Percentiles rank a stretch among this genome's conserved stretches.
Conservation (phyloP, 768 basidiomycete species). For the Steccherinum ochraceum region DNA sequence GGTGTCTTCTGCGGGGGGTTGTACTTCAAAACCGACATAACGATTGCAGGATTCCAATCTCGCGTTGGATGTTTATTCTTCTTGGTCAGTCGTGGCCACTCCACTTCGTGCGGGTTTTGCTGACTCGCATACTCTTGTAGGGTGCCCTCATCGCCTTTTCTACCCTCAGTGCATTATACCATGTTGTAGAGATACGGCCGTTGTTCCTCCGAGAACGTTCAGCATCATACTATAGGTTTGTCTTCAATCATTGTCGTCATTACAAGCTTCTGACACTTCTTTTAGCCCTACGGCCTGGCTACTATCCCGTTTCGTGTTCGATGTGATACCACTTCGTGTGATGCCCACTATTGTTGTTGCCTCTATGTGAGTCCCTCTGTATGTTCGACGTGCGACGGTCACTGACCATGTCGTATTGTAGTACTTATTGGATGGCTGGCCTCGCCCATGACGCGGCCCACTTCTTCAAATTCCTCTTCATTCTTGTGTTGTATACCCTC, state of each 20-base stretch:
- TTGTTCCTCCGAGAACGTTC: conserved; percentile 90
- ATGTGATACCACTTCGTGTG: conserved; percentile 82
- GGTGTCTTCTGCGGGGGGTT: conserved; percentile 89
- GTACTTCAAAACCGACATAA: conserved; percentile 73
- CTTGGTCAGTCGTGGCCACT: conserved; percentile 48
- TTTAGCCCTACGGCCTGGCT: conserved; percentile 85
- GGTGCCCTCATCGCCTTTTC: conserved; percentile 91
- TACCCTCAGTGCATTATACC: conserved; percentile 83
- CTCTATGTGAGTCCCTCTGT: conserved; percentile 54
- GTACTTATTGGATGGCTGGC: conserved; percentile 96
- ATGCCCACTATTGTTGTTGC: conserved; percentile 85
- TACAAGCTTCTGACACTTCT: not conserved
- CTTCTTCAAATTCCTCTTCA: conserved; percentile 94
- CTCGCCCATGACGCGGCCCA: conserved; percentile 68
- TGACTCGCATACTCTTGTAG: conserved; percentile 27
- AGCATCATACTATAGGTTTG: conserved; percentile 76
- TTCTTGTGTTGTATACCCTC: conserved; percentile 79
- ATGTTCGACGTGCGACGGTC: not conserved
- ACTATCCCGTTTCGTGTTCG: conserved; percentile 80
- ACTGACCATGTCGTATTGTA: conserved; percentile 19
- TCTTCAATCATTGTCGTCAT: not conserved
- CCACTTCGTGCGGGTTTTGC: too few relatives aligned
- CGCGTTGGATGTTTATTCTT: conserved; percentile 95
- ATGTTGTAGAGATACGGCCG: conserved; percentile 75
- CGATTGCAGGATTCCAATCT: conserved; percentile 91